phyloP scores from a whole-genome alignment of 2,329 filamentous ascomycete genomes.

The Trichophyton verrucosum region DNA sequence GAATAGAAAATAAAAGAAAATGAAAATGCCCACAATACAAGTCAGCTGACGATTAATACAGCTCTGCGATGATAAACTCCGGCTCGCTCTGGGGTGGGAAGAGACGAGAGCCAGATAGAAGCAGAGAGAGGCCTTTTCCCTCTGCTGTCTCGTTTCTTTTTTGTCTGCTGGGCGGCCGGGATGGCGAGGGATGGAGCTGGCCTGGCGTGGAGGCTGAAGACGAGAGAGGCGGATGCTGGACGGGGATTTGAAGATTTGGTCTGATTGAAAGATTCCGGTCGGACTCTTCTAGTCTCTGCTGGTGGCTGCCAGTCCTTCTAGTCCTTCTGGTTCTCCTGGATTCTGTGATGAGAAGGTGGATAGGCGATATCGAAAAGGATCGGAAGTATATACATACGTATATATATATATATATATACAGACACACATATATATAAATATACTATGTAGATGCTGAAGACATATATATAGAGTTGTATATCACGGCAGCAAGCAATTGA shows the following conservation, averaged over 20 bases:
- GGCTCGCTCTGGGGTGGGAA: not conserved
- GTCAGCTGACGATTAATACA: constrained; percentile 3
- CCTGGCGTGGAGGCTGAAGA: not conserved
- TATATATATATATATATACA: not conserved
- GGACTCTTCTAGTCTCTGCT: not conserved
- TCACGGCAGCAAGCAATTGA: not conserved
- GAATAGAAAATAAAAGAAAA: not conserved
- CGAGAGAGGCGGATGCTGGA: not conserved
- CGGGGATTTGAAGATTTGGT: not conserved
- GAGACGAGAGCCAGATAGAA: not conserved
- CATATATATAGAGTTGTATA: constrained; percentile 4
- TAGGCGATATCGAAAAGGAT: not conserved
- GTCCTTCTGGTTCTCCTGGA: not conserved
- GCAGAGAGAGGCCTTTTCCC: not conserved
- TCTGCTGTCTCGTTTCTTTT: not conserved
- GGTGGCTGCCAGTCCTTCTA: not conserved
- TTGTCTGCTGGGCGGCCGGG: not conserved
- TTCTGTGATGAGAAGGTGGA: not conserved
- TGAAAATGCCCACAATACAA: not conserved
- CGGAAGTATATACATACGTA: not conserved
- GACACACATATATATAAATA: not conserved
- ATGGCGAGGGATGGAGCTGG: not conserved
- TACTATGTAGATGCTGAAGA: not conserved
- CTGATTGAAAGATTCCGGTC: not conserved
- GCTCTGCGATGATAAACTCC: not conserved